Evolutionary conservation across 768 basidiomycete species (phyloP), one percentile per base, ranked within the genome.

Genomic region (Gymnopilus dilepis): DNA sequence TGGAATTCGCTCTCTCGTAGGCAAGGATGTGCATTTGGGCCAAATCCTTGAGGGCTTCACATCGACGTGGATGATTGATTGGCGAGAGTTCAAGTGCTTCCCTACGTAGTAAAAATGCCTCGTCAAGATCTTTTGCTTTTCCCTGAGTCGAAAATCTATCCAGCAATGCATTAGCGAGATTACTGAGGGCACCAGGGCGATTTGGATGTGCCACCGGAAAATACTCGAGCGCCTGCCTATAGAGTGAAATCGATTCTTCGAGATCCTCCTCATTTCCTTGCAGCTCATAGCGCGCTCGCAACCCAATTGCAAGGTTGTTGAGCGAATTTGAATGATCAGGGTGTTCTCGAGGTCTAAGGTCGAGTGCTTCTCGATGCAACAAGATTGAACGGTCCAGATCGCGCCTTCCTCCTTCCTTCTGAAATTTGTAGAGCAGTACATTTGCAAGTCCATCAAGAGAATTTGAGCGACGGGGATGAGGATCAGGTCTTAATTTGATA

Each of bases 381-480:
- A 15, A 37, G 3, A 37, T 37, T 9, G 34, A 37, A 2, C 34
- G 34, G 15, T 37, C 15, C 11, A 37, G 34, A 37, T 37, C 34
- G 34, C 34, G 34, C 9, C 9, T 15, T 11, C 15, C 34, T 2
- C 34, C 34, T 9, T 37, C 34, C 34, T 37, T 9, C 15, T 37
- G 34, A 9, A 37, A 37, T 15, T 9, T 37, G 15, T 37, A 37
- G 34, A 11, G 34, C 15, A 37, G 7, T 3, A 37, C 34, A 37
- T 37, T 37, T 28, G 59, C 59, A 21, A 61, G 59, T n/a, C 55
- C 55, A 30, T 55, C 55, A 37, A 38, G 52, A n/a, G 40, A 60
- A 3, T 15, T n/a, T n/a, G 51, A 30, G 22, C 26, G 48, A n/a
- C 21, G 24, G 33, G 47, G 38, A 34, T 31, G 38, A 37, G 9